phyloP scores from a whole-genome alignment of 2,329 filamentous ascomycete genomes.

The Aspergillus hiratsukae region DNA sequence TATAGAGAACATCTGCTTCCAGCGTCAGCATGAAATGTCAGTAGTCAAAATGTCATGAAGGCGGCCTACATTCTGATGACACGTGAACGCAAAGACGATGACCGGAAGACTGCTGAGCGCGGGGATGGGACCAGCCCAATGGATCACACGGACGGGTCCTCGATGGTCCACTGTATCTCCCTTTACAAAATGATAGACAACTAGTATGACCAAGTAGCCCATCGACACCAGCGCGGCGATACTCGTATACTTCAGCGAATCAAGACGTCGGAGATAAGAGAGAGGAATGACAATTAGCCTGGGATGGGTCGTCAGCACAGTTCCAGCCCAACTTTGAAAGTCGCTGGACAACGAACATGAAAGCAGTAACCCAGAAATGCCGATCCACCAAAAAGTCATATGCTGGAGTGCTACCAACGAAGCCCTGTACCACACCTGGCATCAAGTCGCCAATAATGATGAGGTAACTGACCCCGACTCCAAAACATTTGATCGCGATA shows the following conservation, averaged over 20 bases:
- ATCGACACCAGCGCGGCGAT: conserved; percentile 88
- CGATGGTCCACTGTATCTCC: conserved; percentile 71
- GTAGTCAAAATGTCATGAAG: neutral
- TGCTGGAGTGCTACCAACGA: conserved; percentile 60
- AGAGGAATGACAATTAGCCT: conserved; percentile 90
- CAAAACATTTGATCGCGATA: conserved; percentile 97
- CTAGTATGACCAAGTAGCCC: conserved; percentile 85
- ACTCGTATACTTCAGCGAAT: conserved; percentile 96
- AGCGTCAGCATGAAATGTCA: conserved; percentile 1
- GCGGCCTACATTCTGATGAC: conserved; percentile 83
- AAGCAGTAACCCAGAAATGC: conserved; percentile 96
- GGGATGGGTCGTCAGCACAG: conserved; percentile 14
- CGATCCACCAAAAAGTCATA: conserved; percentile 77
- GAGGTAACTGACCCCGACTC: conserved; percentile 92
- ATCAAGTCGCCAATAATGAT: conserved; percentile 99
- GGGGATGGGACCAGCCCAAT: conserved; percentile 73
- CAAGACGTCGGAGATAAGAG: conserved; percentile 83
- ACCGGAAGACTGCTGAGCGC: conserved; percentile 85
- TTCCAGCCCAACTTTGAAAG: neutral
- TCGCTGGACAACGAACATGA: conserved; percentile 59
- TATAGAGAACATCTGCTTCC: conserved; percentile 87
- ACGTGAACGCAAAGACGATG: conserved; percentile 98
- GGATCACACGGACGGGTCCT: conserved; percentile 68
- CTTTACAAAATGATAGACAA: conserved; percentile 82
- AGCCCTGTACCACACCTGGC: conserved; percentile 85